phyloP scores from a whole-genome alignment of 257 asterid species.

The Cinchona pubescens region DNA sequence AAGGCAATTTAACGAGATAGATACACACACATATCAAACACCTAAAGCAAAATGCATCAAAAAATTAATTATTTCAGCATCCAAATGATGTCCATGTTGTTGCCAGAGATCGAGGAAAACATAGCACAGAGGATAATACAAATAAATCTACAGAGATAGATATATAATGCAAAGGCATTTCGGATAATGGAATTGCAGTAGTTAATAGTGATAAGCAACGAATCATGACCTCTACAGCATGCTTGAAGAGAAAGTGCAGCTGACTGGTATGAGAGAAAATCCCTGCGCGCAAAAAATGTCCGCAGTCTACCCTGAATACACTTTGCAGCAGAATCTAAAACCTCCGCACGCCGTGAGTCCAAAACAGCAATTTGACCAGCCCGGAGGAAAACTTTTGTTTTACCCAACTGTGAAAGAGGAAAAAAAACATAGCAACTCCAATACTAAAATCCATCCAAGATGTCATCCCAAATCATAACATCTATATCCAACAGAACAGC shows the following conservation, averaged over 20 bases:
- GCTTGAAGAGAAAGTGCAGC: constrained; percentile 81
- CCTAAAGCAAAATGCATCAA: background rate
- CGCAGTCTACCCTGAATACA: constrained; percentile 70
- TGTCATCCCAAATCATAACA: no score
- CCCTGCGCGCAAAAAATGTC: constrained; percentile 66
- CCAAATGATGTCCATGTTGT: background rate
- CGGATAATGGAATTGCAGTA: background rate
- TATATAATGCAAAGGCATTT: background rate
- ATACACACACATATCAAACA: no score
- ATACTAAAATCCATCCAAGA: no score
- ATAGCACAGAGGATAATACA: background rate
- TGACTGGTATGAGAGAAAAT: constrained; percentile 47
- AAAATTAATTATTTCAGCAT: background rate
- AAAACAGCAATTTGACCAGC: constrained; percentile 94
- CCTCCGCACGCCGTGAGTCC: constrained; percentile 87
- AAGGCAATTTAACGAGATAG: no score
- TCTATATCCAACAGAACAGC: constrained; percentile 3
- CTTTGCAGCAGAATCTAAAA: constrained; percentile 83
- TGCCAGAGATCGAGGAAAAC: background rate
- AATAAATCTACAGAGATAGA: background rate
- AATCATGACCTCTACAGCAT: constrained; percentile 73
- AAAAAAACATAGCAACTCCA: no score
- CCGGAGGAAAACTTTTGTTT: constrained; percentile 87
- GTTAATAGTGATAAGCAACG: background rate
- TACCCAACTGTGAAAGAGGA: constrained; percentile 71